A percentile compares a stretch with the other conserved stretches of the same genome.
Evolutionary conservation across 441 rosid species (phyloP).

Genomic region (Flueggea neowawraea): DNA sequence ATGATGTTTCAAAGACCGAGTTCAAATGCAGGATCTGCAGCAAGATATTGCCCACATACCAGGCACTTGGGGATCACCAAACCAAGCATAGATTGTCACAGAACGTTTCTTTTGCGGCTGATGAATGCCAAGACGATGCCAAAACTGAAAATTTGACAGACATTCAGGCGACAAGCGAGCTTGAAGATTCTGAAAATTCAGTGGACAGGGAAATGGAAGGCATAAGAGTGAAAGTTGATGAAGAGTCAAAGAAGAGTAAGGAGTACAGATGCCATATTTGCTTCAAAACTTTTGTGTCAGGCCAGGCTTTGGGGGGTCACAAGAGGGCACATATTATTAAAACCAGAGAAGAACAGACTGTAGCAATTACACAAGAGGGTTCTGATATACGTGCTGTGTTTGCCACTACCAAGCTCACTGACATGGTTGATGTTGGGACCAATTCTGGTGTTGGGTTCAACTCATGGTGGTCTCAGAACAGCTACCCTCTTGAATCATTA

Average conservation of each 20-base stretch:
- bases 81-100: conserved; percentile 34
- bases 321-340: conserved; percentile 40
- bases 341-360: conserved; percentile 15
- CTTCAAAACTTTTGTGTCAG: conserved; percentile 37
- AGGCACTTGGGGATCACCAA: conserved; percentile 76
- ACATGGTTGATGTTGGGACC: conserved; percentile 12
- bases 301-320: conserved; percentile 72
- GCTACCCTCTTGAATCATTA: conserved; percentile 22
- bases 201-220: conserved; percentile 16
- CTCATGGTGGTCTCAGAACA: conserved; percentile 20
- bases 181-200: conserved; percentile 16
- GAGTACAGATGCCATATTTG: conserved; percentile 39
- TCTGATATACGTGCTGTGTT: conserved; percentile 13
- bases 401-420: conserved; percentile 17
- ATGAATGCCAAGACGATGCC: conserved; percentile 11
- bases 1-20: conserved; percentile 18
- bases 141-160: conserved; percentile 19
- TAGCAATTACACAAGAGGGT: conserved; percentile 13
- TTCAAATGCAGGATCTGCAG: conserved; percentile 50
- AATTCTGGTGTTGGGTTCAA: conserved; percentile 19
- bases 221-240: background rate
- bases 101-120: conserved; percentile 19
- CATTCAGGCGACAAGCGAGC: conserved; percentile 18
- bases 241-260: conserved; percentile 24
- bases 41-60: conserved; percentile 40